Conservation (phyloP, 768 basidiomycete species). For the Guyanaporus albipodus region DNA sequence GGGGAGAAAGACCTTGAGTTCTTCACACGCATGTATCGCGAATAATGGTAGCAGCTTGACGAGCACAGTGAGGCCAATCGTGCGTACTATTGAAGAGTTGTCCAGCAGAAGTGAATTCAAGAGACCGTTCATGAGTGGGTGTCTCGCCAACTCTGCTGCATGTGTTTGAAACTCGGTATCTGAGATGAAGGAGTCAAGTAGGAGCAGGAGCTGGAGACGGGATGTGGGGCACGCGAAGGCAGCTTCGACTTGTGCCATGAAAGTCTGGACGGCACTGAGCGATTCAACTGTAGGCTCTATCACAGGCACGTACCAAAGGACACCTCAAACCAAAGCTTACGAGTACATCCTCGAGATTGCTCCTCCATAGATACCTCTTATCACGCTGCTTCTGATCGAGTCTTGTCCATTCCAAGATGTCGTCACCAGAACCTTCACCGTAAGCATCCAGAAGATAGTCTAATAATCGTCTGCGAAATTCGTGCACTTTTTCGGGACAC, state of each 20-base stretch:
- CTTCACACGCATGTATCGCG: slow-evolving; percentile 56
- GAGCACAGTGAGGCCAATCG: slow-evolving; percentile 57
- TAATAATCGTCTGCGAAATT: slow-evolving; percentile 65
- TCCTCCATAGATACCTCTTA: slow-evolving; percentile 64
- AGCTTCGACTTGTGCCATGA: slow-evolving; percentile 61
- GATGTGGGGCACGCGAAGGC: slow-evolving; percentile 58
- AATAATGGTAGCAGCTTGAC: slow-evolving; percentile 73
- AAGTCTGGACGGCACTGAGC: slow-evolving; percentile 44
- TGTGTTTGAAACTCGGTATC: slow-evolving; percentile 48
- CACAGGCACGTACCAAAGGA: slow-evolving; percentile 53
- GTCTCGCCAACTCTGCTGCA: slow-evolving; percentile 49
- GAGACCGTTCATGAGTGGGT: slow-evolving; percentile 63
- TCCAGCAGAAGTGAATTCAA: slow-evolving; percentile 68
- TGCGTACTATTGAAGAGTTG: slow-evolving; percentile 67
- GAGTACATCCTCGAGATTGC: slow-evolving; percentile 73
- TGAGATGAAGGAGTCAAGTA: slow-evolving; percentile 62
- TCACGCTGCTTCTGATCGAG: slow-evolving; percentile 60
- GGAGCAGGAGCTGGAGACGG: slow-evolving; percentile 64
- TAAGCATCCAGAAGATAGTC: slow-evolving; percentile 74
- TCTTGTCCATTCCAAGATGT: slow-evolving; percentile 71
- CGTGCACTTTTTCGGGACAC: slow-evolving; percentile 48
- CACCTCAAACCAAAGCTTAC: slow-evolving; percentile 58
- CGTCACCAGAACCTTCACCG: slow-evolving; percentile 69
- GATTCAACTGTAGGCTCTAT: slow-evolving; percentile 5
- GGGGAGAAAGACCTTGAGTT: slow-evolving; percentile 59